These are phyloP conservation scores for Triadica sebifera DNA, from an alignment of 345 rosid genomes.

Conservation along the genomic window DNA sequence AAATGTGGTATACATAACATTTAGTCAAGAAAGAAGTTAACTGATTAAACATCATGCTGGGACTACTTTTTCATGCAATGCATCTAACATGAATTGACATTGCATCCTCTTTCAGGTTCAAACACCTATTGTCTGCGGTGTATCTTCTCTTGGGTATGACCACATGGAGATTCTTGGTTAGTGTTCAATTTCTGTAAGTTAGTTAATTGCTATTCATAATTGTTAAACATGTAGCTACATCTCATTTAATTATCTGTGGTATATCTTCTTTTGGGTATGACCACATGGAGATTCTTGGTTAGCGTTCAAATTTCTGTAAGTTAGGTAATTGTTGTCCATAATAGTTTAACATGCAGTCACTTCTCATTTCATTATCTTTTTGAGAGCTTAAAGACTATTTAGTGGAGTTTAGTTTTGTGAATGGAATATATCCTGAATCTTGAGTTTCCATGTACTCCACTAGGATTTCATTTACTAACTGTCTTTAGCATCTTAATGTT, in stretches of 20 bases:
- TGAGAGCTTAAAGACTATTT: not conserved
- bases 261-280: slow-evolving; percentile 91
- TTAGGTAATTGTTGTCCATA: not conserved
- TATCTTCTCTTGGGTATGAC: slow-evolving; percentile 93
- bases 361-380: not conserved
- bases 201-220: not conserved
- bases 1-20: slow-evolving; percentile 62
- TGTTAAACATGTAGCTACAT: slow-evolving; percentile 1
- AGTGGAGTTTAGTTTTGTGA: not conserved
- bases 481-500: not conserved
- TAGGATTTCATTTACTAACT: not conserved
- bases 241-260: slow-evolving; percentile 17
- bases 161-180: slow-evolving; percentile 99
- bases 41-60: not conserved
- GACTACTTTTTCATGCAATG: not conserved
- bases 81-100: slow-evolving; percentile 12
- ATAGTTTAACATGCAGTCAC: slow-evolving; percentile 8
- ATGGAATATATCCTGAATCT: not conserved
- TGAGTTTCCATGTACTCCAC: not conserved
- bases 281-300: slow-evolving; percentile 99
- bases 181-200: slow-evolving; percentile 38
- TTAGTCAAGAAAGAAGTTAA: slow-evolving; percentile 10
- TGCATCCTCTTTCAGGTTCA: slow-evolving; percentile 50
- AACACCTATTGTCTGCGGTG: slow-evolving; percentile 79
- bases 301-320: slow-evolving; percentile 38